A percentile compares a stretch with the other conserved stretches of the same genome.
These are phyloP conservation scores for Monosporascus sp. DNA, from an alignment of 2,329 filamentous ascomycete species.

Conservation along the genomic window DNA sequence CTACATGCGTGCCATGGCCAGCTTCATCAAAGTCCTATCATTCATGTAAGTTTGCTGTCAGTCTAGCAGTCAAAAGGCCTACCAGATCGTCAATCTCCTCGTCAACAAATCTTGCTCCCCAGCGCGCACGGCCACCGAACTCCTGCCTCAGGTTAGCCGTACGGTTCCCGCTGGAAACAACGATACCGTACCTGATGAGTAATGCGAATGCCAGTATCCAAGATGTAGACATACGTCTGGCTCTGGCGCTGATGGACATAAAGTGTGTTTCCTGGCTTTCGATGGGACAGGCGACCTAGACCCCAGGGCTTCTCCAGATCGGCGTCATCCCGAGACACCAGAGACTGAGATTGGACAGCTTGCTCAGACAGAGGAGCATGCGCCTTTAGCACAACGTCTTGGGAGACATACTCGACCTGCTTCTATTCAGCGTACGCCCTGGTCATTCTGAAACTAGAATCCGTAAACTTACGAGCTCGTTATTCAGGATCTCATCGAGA, in stretches of 20 bases:
- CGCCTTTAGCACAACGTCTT: constrained; percentile 11
- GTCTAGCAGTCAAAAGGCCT: not conserved
- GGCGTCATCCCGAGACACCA: constrained; percentile 3
- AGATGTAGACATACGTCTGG: constrained; percentile 17
- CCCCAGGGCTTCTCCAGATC: constrained; percentile 15
- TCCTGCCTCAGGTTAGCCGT: constrained; percentile 11
- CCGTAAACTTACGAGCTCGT: constrained; percentile 11
- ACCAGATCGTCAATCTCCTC: constrained; percentile 11
- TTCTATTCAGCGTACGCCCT: constrained; percentile 3
- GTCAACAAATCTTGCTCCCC: constrained; percentile 19
- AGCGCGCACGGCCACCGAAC: constrained; percentile 21
- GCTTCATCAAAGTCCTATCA: constrained; percentile 17
- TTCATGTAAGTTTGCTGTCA: not conserved
- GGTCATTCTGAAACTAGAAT: not conserved
- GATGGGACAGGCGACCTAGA: constrained; percentile 21
- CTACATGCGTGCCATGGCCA: constrained; percentile 23
- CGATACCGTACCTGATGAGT: constrained; percentile 14
- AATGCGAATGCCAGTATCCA: constrained; percentile 21
- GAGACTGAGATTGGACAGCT: not conserved
- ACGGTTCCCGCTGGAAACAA: not conserved
- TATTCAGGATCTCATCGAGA: constrained; percentile 14
- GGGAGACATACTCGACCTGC: constrained; percentile 20
- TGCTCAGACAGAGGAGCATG: constrained; percentile 4
- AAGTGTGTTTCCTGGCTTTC: constrained; percentile 7
- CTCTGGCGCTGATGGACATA: constrained; percentile 12